Conservation (phyloP, 257 asterid species). For the Primulina tabacum region DNA sequence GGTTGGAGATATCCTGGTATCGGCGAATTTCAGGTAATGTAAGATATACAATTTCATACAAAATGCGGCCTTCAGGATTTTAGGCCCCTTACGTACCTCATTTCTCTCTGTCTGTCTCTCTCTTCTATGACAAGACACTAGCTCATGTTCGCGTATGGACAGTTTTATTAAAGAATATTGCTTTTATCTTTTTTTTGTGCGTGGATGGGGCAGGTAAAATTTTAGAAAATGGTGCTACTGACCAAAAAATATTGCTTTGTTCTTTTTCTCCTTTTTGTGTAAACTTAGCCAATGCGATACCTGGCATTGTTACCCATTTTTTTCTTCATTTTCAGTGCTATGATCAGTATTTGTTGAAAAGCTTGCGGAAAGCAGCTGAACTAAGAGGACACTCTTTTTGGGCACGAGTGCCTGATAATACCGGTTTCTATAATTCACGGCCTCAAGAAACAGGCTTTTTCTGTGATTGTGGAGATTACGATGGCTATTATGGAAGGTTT, state of each 20-base stretch:
- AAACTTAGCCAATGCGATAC: slow-evolving; percentile 3
- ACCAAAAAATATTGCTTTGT: background rate
- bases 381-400: slow-evolving; percentile 73
- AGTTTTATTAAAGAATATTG: background rate
- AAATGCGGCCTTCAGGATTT: background rate
- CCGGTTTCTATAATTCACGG: slow-evolving; percentile 61
- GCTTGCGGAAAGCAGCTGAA: slow-evolving; percentile 71
- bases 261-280: background rate
- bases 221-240: background rate
- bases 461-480: slow-evolving; percentile 69
- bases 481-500: slow-evolving; percentile 64
- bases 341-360: slow-evolving; percentile 72
- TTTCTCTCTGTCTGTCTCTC: background rate
- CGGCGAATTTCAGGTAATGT: slow-evolving; percentile 86
- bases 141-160: background rate
- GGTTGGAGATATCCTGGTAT: slow-evolving; percentile 93
- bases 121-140: background rate
- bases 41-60: slow-evolving; percentile 1
- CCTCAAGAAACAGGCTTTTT: slow-evolving; percentile 67
- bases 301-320: slow-evolving; percentile 18
- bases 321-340: slow-evolving; percentile 60
- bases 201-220: background rate
- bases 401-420: slow-evolving; percentile 68
- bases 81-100: background rate
- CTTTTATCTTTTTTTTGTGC: background rate